Evolutionary conservation across 352 stramenopile species (phyloP), one percentile per base, ranked within the genome.

Genomic region (Globisporangium paroecandrum): DNA sequence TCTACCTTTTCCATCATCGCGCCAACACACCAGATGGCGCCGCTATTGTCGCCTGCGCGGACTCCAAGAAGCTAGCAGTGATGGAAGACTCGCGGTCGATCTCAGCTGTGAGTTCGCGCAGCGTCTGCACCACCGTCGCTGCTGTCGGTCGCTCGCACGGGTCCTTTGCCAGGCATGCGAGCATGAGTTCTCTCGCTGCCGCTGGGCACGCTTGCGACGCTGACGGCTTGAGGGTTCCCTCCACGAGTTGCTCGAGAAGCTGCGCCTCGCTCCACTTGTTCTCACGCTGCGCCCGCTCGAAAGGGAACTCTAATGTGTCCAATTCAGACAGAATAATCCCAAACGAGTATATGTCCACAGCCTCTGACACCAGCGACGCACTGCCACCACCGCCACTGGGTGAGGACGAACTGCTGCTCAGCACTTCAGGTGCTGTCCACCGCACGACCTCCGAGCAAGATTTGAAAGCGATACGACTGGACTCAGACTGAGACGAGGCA

Each of bases 311-410:
- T 29, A 59, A 51, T 8, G 57, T 59, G 25, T 69, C 71, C 25
- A 77, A 58, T 15, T 77, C 71, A 1, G 71, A 69, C 51, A 78
- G 55, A 1, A 78, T 49, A 10, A 78, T 60, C 10, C 69, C 72
- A 36, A 78, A 74, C 58, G 72, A 70, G 43, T 77, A 78, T 29
- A 78, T 70, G 54, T 78, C 72, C 20, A 64, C 64, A 5, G 47
- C 41, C 25, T 78, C 72, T 0, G 73, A 82, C 7, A 12, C 12
- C 12, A 46, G 38, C 5, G 53, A 51, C 7, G 60, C 63, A 13
- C 34, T 41, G 34, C 34, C 27, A 32, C 27, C 25, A 24, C 83
- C 74, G 9, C 76, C 80, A 24, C 57, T 47, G 12, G 18, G 15
- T 32, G 67, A 46, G 6, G 34, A 43, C 12, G 12, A 18, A 18